Evolutionary conservation across 768 basidiomycete genomes (phyloP).

Genomic region (Suillus plorans): DNA sequence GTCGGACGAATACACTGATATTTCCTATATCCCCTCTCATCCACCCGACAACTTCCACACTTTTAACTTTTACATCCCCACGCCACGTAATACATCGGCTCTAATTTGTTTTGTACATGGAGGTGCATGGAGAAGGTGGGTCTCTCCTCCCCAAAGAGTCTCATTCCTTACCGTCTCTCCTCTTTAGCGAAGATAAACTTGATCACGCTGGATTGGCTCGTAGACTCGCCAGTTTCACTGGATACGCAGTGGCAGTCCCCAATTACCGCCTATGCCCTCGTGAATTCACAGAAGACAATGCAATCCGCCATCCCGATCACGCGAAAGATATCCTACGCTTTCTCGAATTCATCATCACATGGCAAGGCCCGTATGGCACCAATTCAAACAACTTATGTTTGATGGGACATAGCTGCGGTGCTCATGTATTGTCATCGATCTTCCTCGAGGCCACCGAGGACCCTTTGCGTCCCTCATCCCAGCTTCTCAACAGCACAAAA

Average conservation of each 20-base stretch:
- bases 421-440: constrained; percentile 76
- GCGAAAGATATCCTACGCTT: constrained; percentile 63
- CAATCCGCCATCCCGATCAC: constrained; percentile 68
- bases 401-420: constrained; percentile 79
- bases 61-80: constrained; percentile 55
- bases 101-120: constrained; percentile 78
- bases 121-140: constrained; percentile 81
- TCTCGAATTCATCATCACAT: constrained; percentile 54
- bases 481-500: constrained; percentile 44
- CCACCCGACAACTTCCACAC: constrained; percentile 35
- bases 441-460: constrained; percentile 49
- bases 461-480: constrained; percentile 43
- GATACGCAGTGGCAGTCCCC: constrained; percentile 63
- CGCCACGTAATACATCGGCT: constrained; percentile 1
- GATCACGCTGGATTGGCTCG: constrained; percentile 56
- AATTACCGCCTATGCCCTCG: constrained; percentile 74
- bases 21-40: constrained; percentile 36
- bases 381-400: constrained; percentile 48
- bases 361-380: constrained; percentile 28
- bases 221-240: constrained; percentile 47
- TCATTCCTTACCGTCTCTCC: constrained; percentile 5
- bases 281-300: constrained; percentile 33
- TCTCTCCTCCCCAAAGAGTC: constrained; percentile 5
- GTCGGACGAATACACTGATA: constrained; percentile 18
- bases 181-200: constrained; percentile 67